A percentile compares a stretch with the other conserved stretches of the same genome.
These are phyloP conservation scores for Ochetophila trinervis DNA, from an alignment of 306 rosid species.

Conservation along the genomic window DNA sequence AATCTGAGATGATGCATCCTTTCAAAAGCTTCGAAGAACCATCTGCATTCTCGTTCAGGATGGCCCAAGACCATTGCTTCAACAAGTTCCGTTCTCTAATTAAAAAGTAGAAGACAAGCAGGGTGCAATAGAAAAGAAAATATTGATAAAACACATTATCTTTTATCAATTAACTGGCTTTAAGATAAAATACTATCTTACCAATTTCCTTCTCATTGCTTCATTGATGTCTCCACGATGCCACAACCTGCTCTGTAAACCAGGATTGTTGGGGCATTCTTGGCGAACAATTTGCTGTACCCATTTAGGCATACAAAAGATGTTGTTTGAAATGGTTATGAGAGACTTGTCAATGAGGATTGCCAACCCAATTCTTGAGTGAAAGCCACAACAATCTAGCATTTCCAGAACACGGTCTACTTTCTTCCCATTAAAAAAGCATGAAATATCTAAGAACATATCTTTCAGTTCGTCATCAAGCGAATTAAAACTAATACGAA, in stretches of 20 bases:
- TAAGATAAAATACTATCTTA: background rate
- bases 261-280: constrained; percentile 5
- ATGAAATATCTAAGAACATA: constrained; percentile 38
- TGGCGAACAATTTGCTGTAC: constrained; percentile 32
- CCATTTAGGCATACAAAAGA: constrained; percentile 37
- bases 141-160: no score
- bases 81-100: constrained; percentile 10
- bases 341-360: constrained; percentile 24
- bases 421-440: constrained; percentile 25
- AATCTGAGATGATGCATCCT: constrained; percentile 20
- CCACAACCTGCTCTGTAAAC: constrained; percentile 34
- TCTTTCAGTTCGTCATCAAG: constrained; percentile 12
- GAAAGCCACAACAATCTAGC: constrained; percentile 29
- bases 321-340: background rate
- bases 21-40: constrained; percentile 26
- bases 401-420: no score
- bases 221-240: constrained; percentile 26
- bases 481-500: constrained; percentile 31
- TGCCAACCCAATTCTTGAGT: constrained; percentile 24
- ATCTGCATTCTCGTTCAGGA: background rate
- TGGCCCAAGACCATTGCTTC: constrained; percentile 5
- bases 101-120: background rate
- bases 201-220: background rate
- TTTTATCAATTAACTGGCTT: background rate
- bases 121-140: background rate